Percentiles rank a stretch among this genome's conserved stretches.
These are phyloP conservation scores for Cytospora piceicola DNA, from an alignment of 2,329 filamentous ascomycete species.

Conservation along the genomic window DNA sequence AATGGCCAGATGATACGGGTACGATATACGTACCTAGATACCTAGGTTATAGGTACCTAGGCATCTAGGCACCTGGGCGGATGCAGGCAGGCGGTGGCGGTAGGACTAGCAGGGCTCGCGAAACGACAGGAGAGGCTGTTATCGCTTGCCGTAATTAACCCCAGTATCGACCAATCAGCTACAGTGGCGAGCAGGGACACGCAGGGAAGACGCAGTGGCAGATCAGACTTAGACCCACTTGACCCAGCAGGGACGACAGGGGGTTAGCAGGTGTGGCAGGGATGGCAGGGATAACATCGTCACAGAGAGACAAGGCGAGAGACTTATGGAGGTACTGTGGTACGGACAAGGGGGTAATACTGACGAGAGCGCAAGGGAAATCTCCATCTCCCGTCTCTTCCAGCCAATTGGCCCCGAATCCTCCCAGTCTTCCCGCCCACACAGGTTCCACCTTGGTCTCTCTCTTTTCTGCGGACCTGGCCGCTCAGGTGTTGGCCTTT, in stretches of 20 bases:
- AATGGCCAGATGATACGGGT: not conserved
- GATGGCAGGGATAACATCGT: not conserved
- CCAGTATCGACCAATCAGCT: slow-evolving; percentile 18
- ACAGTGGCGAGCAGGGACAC: slow-evolving; percentile 21
- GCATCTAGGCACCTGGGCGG: too few relatives aligned
- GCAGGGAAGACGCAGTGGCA: slow-evolving; percentile 28
- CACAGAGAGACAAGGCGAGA: slow-evolving; percentile 2
- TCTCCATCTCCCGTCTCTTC: slow-evolving; percentile 18
- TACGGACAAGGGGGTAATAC: slow-evolving; percentile 16
- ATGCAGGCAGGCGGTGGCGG: slow-evolving; percentile 2
- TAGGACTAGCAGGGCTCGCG: slow-evolving; percentile 19
- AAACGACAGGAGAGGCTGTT: slow-evolving; percentile 25
- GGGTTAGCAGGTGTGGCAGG: slow-evolving; percentile 7
- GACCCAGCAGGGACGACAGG: slow-evolving; percentile 11
- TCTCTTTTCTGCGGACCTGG: not conserved
- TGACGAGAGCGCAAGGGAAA: slow-evolving; percentile 18
- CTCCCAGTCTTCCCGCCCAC: not conserved
- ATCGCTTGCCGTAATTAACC: slow-evolving; percentile 18
- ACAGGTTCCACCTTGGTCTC: not conserved
- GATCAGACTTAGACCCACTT: slow-evolving; percentile 23
- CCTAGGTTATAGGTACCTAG: too few relatives aligned
- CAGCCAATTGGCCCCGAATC: slow-evolving; percentile 12
- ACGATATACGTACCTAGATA: too few relatives aligned
- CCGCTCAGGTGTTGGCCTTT: not conserved
- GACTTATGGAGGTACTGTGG: not conserved